Conservation (phyloP, 176 grass and related monocot genomes). For the bread wheat (Triticum aestivum) region IWGSC_CS_RefSeq_v2.1 NC_057797.1:83042598-83043097, state of each 20-base stretch:
- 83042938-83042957: constrained; percentile 17
- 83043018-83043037: constrained; percentile 30
- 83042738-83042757: background rate
- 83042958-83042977: constrained; percentile 21
- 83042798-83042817: background rate
- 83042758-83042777: background rate
- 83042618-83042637: background rate
- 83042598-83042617: background rate
- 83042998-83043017: constrained; percentile 42
- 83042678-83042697: background rate
- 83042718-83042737: background rate
- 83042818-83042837: background rate
- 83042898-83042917: background rate
- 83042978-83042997: constrained; percentile 30
- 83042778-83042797: background rate
- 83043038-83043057: constrained; percentile 30
- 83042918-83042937: constrained; percentile 36
- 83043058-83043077: constrained; percentile 37
- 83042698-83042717: background rate
- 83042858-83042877: background rate
- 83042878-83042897: background rate
- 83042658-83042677: background rate
- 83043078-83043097: constrained; percentile 57
- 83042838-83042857: background rate
- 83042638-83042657: background rate